Evolutionary conservation across 176 grass and related monocot genomes (phyloP), one percentile per base, ranked within the genome.

Genomic region (Phoenix roebelenii): DNA sequence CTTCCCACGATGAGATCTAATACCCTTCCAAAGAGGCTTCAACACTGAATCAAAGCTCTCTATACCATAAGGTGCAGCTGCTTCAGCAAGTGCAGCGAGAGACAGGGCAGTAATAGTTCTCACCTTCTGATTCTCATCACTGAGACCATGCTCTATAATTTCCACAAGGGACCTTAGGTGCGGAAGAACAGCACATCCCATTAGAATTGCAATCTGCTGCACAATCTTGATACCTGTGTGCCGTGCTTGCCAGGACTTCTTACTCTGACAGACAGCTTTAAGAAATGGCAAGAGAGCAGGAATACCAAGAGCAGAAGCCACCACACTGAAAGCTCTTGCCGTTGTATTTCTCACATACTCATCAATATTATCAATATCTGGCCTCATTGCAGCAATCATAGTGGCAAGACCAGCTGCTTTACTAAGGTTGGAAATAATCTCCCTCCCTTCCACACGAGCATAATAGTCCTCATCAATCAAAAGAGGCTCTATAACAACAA

Each of bases 311-410:
- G 93, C 93, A 68, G 87, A 98, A 23, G 93, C 93, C 56, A 98
- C 93, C 61, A 98, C 93, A 76, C 93, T 92, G 50, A 98, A 98
- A 49, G 93, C 93, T 64, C 93, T 77, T 69, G 93, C 93, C 7
- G 93, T 98, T 3, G 93, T 98, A 65, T 98, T 98, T 23, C 93
- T 98, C 50, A 98, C 93, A 15, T 98, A 98, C 64, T 98, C 93
- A 24, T 98, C 93, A 22, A 92, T 88, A 66, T 98, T 98, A 71
- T 98, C 93, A 59, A 98, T 98, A 78, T 98, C 93, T 0, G 87
- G 93, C 15, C 93, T 74, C 93, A 98, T 98, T 12, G 93, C 87
- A 0, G 93, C 93, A 66, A 98, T 98, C 93, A 98, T 98, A 49
- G 87, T 98, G 18, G 93, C 93, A 68, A 98, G 79, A 23, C 93